Conservation (phyloP, 352 stramenopile species). For the Globisporangium rhizosaccharum region DNA sequence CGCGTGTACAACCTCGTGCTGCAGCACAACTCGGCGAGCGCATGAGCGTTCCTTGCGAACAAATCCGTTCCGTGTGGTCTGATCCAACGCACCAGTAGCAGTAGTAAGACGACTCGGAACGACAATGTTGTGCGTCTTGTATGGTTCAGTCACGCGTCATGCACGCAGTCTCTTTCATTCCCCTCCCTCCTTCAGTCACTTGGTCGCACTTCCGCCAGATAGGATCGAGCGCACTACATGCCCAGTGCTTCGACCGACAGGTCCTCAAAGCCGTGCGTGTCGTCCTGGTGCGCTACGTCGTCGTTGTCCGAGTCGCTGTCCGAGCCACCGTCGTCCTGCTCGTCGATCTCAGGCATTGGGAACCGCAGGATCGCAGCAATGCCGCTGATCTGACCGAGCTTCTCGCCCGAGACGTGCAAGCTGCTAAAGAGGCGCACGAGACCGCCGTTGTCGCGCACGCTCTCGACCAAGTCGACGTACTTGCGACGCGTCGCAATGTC, state of each 20-base stretch:
- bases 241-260: conserved; percentile 56
- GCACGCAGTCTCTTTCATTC: too few species aligned
- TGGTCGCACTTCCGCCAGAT: too few species aligned
- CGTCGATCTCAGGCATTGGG: conserved; percentile 94
- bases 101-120: too few species aligned
- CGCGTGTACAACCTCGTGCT: conserved; percentile 71
- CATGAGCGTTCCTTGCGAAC: neutral
- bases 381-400: conserved; percentile 92
- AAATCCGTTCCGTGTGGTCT: too few species aligned
- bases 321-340: conserved; percentile 68
- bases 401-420: conserved; percentile 93
- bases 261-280: conserved; percentile 48
- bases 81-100: too few species aligned
- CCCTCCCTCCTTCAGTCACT: too few species aligned
- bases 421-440: conserved; percentile 93
- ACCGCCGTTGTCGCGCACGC: conserved; percentile 87
- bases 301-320: conserved; percentile 42
- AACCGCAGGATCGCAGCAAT: conserved; percentile 95
- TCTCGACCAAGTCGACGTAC: conserved; percentile 94
- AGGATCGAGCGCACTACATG: conserved; percentile 30
- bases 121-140: too few species aligned
- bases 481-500: conserved; percentile 87
- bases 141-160: too few species aligned
- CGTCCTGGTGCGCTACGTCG: conserved; percentile 21
- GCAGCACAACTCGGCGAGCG: conserved; percentile 50